Percentiles rank a stretch among this genome's conserved stretches.
These are phyloP conservation scores for Shiraia bambusicola DNA, from an alignment of 2,329 filamentous ascomycete genomes.

Conservation along the genomic window DNA sequence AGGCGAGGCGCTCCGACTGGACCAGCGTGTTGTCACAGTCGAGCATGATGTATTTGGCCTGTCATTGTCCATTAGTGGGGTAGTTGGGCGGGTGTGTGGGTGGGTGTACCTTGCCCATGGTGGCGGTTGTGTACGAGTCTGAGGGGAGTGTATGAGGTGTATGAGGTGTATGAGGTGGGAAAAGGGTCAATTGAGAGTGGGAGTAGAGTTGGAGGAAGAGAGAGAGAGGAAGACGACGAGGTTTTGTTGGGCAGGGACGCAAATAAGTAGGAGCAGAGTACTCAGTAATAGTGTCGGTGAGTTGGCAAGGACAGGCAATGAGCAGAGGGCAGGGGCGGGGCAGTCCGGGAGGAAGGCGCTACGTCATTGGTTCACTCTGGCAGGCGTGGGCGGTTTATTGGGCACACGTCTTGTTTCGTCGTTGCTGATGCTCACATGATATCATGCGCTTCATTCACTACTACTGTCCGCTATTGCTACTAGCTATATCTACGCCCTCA, in stretches of 20 bases:
- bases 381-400: conserved; percentile 16
- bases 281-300: conserved; percentile 26
- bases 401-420: too few species aligned
- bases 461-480: background rate
- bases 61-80: conserved; percentile 18
- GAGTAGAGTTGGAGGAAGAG: conserved; percentile 8
- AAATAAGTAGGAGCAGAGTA: conserved; percentile 27
- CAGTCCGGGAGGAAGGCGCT: conserved; percentile 11
- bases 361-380: conserved; percentile 24
- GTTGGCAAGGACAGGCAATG: conserved; percentile 27
- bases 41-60: conserved; percentile 55
- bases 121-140: conserved; percentile 16
- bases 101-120: conserved; percentile 37
- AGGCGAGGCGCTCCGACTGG: conserved; percentile 85
- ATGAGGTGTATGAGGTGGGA: conserved; percentile 7
- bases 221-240: conserved; percentile 8
- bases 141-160: conserved; percentile 3
- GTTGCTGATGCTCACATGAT: conserved; percentile 7
- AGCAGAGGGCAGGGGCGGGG: conserved; percentile 7
- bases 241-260: conserved; percentile 24
- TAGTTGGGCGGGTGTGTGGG: conserved; percentile 14
- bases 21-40: conserved; percentile 86
- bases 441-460: conserved; percentile 8
- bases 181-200: conserved; percentile 22
- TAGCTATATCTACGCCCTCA: too few species aligned